These are phyloP conservation scores for Maudiozyma barnettii DNA, from an alignment of 805 yeast species.

Conservation along the genomic window DNA sequence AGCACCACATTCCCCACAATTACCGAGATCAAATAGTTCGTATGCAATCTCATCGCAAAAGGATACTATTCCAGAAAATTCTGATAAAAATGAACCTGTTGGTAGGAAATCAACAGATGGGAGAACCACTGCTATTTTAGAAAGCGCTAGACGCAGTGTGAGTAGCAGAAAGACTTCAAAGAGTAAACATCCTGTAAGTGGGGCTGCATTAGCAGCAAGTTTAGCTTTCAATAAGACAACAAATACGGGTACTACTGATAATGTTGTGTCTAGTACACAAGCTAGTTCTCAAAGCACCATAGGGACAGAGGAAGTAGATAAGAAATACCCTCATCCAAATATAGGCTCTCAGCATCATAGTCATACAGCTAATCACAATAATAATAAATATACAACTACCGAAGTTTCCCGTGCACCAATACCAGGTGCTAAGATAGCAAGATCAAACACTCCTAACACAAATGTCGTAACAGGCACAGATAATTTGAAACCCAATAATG, in stretches of 20 bases:
- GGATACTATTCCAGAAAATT: not conserved
- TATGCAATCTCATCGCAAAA: not conserved
- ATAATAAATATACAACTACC: not conserved
- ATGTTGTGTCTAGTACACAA: not conserved
- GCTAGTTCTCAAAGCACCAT: not conserved
- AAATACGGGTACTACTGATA: not conserved
- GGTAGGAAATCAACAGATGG: conserved; percentile 18
- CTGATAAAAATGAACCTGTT: not conserved
- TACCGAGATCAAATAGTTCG: conserved; percentile 4
- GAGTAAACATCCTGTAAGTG: conserved; percentile 11
- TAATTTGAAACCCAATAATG: not conserved
- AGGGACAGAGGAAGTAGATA: not conserved
- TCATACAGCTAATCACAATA: not conserved
- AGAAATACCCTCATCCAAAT: not conserved
- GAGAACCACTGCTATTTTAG: conserved; percentile 26
- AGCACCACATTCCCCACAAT: not conserved
- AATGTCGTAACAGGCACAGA: not conserved
- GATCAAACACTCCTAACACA: not conserved
- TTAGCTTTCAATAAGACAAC: conserved; percentile 15
- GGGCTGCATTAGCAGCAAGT: conserved; percentile 20
- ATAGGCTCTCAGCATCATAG: not conserved
- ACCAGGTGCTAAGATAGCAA: not conserved
- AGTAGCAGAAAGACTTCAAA: conserved; percentile 12
- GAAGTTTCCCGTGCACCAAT: not conserved
- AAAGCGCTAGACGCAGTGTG: conserved; percentile 21